These are phyloP conservation scores for Quercus engelmannii DNA, from an alignment of 306 rosid species.

Conservation along the genomic window DNA sequence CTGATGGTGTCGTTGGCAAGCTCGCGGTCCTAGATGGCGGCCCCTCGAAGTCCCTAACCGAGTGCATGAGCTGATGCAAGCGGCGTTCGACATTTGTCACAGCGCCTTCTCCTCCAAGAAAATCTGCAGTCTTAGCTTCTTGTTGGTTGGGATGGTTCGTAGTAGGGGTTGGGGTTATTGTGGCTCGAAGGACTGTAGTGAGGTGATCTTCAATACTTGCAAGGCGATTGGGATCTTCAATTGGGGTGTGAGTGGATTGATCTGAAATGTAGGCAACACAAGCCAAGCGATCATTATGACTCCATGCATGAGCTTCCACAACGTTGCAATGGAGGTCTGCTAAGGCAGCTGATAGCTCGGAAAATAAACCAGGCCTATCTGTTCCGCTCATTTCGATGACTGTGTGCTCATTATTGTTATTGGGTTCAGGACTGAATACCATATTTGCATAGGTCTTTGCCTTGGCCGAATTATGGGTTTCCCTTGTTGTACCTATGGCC, in stretches of 20 bases:
- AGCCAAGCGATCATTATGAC: conserved; percentile 59
- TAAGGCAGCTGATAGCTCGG: conserved; percentile 58
- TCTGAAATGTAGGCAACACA: conserved; percentile 65
- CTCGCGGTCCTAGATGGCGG: background rate
- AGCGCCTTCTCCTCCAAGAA: conserved; percentile 36
- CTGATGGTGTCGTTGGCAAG: background rate
- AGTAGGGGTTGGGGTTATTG: conserved; percentile 12
- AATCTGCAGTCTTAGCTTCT: conserved; percentile 38
- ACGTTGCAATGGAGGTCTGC: conserved; percentile 63
- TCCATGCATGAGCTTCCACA: conserved; percentile 71
- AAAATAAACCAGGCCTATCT: conserved; percentile 60
- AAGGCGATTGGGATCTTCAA: conserved; percentile 48
- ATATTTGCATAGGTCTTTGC: conserved; percentile 25
- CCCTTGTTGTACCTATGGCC: conserved; percentile 50
- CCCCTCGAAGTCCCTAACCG: conserved; percentile 43
- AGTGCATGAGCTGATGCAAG: conserved; percentile 69
- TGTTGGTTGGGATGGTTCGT: conserved; percentile 21
- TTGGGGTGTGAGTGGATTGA: conserved; percentile 46
- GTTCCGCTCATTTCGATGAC: conserved; percentile 57
- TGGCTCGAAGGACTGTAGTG: conserved; percentile 47
- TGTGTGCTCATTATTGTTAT: conserved; percentile 28
- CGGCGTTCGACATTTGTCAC: conserved; percentile 56
- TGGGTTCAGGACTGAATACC: conserved; percentile 11
- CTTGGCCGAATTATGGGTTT: conserved; percentile 25
- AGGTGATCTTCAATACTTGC: conserved; percentile 51